These are phyloP conservation scores for Punica granatum DNA, from an alignment of 345 rosid genomes.

Conservation along the genomic window DNA sequence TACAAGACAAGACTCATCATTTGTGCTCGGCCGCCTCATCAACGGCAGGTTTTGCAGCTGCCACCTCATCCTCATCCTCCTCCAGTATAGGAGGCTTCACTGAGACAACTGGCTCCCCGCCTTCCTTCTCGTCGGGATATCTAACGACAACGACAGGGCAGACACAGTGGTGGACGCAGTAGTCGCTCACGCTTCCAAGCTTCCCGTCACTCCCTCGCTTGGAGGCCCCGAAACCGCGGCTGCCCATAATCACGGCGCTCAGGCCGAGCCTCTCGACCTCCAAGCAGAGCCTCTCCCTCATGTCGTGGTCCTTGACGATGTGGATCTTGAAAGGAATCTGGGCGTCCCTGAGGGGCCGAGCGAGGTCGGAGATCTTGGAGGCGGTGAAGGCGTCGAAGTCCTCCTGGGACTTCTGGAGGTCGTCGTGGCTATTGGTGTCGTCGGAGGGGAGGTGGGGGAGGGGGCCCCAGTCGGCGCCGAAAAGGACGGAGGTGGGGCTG, in stretches of 20 bases:
- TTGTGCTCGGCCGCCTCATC: neutral
- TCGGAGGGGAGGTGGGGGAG: conserved; percentile 38
- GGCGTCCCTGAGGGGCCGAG: conserved; percentile 31
- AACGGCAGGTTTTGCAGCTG: neutral
- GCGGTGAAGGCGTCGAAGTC: conserved; percentile 31
- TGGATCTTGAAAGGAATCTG: conserved; percentile 35
- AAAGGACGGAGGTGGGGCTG: conserved; percentile 90
- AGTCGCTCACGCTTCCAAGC: conserved; percentile 38
- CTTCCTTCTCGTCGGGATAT: conserved; percentile 33
- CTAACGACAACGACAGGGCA: conserved; percentile 39
- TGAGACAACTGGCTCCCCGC: conserved; percentile 7
- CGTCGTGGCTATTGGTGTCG: conserved; percentile 9
- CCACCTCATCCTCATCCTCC: conserved; percentile 5
- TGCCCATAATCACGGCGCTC: conserved; percentile 38
- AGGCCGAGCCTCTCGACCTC: conserved; percentile 40
- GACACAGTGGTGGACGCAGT: conserved; percentile 36
- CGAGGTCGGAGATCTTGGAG: conserved; percentile 27
- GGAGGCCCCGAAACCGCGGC: conserved; percentile 35
- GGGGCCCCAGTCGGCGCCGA: conserved; percentile 99
- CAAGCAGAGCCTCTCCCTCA: conserved; percentile 39
- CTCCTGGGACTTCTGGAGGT: conserved; percentile 15
- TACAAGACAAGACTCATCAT: neutral
- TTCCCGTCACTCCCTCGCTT: conserved; percentile 32
- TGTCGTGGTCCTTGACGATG: conserved; percentile 40
- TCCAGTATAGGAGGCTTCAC: conserved; percentile 2